Base-by-base conservation (phyloP, 257 asterid species). In the Pogostemon cablin region DNA sequence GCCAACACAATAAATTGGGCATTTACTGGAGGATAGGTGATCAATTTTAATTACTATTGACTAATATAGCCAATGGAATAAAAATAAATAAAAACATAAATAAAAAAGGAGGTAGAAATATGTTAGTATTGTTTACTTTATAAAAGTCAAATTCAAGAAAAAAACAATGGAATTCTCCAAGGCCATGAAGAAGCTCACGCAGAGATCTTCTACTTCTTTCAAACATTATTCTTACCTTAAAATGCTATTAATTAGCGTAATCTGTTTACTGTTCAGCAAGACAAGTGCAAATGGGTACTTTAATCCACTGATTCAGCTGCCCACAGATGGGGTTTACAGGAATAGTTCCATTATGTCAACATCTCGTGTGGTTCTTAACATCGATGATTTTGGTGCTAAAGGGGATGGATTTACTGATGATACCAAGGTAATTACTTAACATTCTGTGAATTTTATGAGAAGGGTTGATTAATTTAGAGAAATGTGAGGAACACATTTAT, bases 361-460 rank as follows among this genome's bases (percentile, higher is more conserved):
- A 53, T 11, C 76, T 39, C 58, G 17, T 32, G 7, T 61, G n/a
- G 68, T 78, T 75, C 77, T 87, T 47, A 75, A 77, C 60, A 75
- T 88, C 54, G 67, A 80, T 32, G 86, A 88, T 46, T 88, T 76
- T 72, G 95, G 95, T 55, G 95, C 91, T 65, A 77, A 70, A 84
- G 91, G 92, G 9, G 91, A 88, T 77, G 90, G 92, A 3, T 11
- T 82, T 58, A 70, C 79, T 38, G 91, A 88, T 56, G 90, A 84
- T 79, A 80, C 88, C 41, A 47, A 82, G 87, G 95, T 83, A 78
- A 71, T 35, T 20, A 20, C 25, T 20, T 20, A 20, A 20, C 25
- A 20, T 3, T 48, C 20, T 38, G 58, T 43, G 56, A 6, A 65
- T 46, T 47, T 40, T 12, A 32, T 32, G 41, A 3, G 9, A 12